Conservation (phyloP, 768 basidiomycete species). For the Tubosaeta sp. region DNA sequence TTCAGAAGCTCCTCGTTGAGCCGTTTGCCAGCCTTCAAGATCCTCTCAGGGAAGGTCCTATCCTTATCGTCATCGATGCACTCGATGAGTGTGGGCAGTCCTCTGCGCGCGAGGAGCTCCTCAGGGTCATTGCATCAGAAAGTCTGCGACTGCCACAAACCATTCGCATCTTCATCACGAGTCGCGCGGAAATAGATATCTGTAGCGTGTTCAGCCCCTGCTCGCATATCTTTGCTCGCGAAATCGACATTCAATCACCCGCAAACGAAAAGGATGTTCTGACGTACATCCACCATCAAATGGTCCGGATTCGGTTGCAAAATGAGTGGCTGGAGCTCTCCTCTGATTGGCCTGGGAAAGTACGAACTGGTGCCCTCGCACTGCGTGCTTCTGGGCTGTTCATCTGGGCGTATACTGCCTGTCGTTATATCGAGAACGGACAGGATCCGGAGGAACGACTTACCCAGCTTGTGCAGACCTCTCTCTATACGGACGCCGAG, state of each 20-base stretch:
- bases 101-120: constrained; percentile 22
- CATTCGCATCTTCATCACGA: constrained; percentile 31
- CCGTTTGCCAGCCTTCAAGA: constrained; percentile 20
- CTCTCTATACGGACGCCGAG: constrained; percentile 24
- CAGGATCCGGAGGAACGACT: constrained; percentile 31
- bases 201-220: constrained; percentile 7
- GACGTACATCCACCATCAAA: constrained; percentile 23
- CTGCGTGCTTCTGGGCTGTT: constrained; percentile 32
- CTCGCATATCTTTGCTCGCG: constrained; percentile 12
- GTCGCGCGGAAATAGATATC: constrained; percentile 31
- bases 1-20: constrained; percentile 32
- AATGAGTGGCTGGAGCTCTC: constrained; percentile 26
- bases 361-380: constrained; percentile 12
- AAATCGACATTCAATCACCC: constrained; percentile 27
- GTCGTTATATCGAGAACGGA: constrained; percentile 28
- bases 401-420: constrained; percentile 32
- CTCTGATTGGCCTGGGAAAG: constrained; percentile 28
- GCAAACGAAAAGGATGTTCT: constrained; percentile 24
- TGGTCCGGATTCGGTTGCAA: constrained; percentile 24
- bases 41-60: constrained; percentile 22
- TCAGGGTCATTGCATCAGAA: constrained; percentile 26
- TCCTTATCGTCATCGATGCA: constrained; percentile 33
- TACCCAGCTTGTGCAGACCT: constrained; percentile 17
- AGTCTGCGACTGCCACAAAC: constrained; percentile 16
- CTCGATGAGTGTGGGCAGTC: constrained; percentile 32